Evolutionary conservation across 352 stramenopile genomes (phyloP).

Genomic region (Globisporangium radiosum): DNA sequence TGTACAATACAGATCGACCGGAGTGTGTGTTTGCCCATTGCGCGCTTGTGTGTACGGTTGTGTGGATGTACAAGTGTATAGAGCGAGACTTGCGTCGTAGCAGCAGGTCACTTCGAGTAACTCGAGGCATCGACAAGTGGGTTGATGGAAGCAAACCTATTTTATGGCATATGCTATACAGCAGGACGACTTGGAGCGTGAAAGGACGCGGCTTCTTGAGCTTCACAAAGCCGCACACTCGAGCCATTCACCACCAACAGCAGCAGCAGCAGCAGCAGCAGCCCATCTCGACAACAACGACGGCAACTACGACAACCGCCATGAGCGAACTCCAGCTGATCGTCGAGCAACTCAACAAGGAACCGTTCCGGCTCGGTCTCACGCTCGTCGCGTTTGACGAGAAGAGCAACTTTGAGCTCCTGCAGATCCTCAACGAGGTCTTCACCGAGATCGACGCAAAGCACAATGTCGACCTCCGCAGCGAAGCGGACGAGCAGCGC

Average conservation of each 20-base stretch:
- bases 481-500: constrained; percentile 70
- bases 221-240: too few species aligned
- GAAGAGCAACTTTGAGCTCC: constrained; percentile 89
- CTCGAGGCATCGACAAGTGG: too few species aligned
- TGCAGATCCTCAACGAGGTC: constrained; percentile 93
- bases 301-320: constrained; percentile 3
- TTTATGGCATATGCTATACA: too few species aligned
- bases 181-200: too few species aligned
- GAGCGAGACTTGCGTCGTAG: too few species aligned
- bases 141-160: too few species aligned
- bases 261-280: background rate
- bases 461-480: constrained; percentile 80
- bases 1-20: constrained; percentile 28
- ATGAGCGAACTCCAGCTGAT: constrained; percentile 92
- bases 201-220: too few species aligned
- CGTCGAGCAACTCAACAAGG: constrained; percentile 91
- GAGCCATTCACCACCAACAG: too few species aligned
- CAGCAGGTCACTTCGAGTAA: too few species aligned
- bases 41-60: background rate
- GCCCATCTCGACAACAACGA: background rate
- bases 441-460: constrained; percentile 85
- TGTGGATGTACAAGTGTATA: too few species aligned
- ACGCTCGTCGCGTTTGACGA: constrained; percentile 92
- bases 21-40: background rate
- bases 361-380: constrained; percentile 86